phyloP scores from a whole-genome alignment of 1,284 basidiomycete species.

The Mrakiaceae sp. region DNA sequence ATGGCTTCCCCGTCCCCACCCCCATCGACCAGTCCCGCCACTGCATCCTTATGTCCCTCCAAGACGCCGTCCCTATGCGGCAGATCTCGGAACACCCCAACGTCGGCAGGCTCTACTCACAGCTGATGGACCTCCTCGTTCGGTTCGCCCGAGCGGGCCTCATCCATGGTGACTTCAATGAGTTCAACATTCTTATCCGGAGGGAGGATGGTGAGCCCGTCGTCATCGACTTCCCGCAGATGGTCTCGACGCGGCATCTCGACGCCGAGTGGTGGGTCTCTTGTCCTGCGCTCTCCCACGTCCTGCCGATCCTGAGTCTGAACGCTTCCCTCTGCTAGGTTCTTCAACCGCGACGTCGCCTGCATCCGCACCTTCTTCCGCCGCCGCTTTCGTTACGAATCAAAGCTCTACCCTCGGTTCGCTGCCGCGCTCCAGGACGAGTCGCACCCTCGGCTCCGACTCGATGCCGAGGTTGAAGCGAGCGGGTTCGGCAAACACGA shows the following conservation, averaged over 20 bases:
- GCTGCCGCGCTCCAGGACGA: slow-evolving; percentile 48
- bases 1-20: slow-evolving; percentile 83
- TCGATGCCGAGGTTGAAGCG: slow-evolving; percentile 82
- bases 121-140: slow-evolving; percentile 91
- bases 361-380: slow-evolving; percentile 91
- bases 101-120: slow-evolving; percentile 80
- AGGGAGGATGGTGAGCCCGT: slow-evolving; percentile 70
- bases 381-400: slow-evolving; percentile 86
- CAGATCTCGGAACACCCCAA: slow-evolving; percentile 74
- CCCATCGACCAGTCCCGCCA: slow-evolving; percentile 93
- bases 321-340: slow-evolving; percentile 45
- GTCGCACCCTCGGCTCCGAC: slow-evolving; percentile 45
- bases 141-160: slow-evolving; percentile 84
- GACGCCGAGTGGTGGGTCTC: slow-evolving; percentile 84
- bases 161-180: slow-evolving; percentile 98
- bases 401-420: slow-evolving; percentile 75
- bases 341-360: slow-evolving; percentile 96
- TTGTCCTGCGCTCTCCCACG: neutral
- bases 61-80: slow-evolving; percentile 91
- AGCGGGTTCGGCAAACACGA: slow-evolving; percentile 81
- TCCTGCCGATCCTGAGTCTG: neutral
- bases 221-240: slow-evolving; percentile 98
- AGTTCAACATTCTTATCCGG: slow-evolving; percentile 94
- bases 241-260: slow-evolving; percentile 93
- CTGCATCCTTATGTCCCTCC: slow-evolving; percentile 89